Evolutionary conservation across 2,329 filamentous ascomycete genomes (phyloP), one percentile per base, ranked within the genome.

Genomic region (Fusarium kyushuense): DNA sequence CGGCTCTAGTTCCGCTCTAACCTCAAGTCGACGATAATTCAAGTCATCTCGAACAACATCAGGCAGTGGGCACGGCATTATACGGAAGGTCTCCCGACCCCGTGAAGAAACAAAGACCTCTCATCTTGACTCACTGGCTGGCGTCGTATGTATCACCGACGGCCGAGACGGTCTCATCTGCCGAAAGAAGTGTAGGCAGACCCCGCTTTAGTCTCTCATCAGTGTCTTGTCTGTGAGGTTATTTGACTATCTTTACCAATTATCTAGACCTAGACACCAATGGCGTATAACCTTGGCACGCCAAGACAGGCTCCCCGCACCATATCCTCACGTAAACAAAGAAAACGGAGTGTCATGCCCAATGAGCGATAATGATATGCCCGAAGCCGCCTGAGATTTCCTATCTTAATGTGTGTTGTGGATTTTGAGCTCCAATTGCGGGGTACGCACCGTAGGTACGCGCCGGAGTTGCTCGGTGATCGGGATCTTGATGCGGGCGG

Each of bases 391-490:
- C 53, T 63, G 38, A 51, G 38, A 35, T 72, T 74, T 60, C 71
- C 72, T 72, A 71, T 74, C 71, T 60, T 45, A 71, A 47, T 33
- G 66, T 72, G 48, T 72, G 36, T 62, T 72, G 48, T 72, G 71
- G 69, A 70, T 72, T 25, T 74, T 61, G 41, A 69, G 59, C 62
- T 51, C 65, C 63, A 63, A 72, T 74, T 74, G 73, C 73, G 73
- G 73, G 73, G 73, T 74, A 74, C 41, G 54, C 48, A 48, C 45
- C 40, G n/a, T 38, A 38, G 35, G 35, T 47, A 43, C 35, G 52
- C 61, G 35, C 60, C 73, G 73, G 73, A 73, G 70, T 64, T 70
- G 69, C 53, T 75, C 73, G 73, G 73, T 62, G 70, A 75, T 75
- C 73, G 73, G 73, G 65, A 74, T 75, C 65, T 75, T 58, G 57